phyloP scores from a whole-genome alignment of 2,329 filamentous ascomycete genomes.

The Aspergillus awamori region DNA sequence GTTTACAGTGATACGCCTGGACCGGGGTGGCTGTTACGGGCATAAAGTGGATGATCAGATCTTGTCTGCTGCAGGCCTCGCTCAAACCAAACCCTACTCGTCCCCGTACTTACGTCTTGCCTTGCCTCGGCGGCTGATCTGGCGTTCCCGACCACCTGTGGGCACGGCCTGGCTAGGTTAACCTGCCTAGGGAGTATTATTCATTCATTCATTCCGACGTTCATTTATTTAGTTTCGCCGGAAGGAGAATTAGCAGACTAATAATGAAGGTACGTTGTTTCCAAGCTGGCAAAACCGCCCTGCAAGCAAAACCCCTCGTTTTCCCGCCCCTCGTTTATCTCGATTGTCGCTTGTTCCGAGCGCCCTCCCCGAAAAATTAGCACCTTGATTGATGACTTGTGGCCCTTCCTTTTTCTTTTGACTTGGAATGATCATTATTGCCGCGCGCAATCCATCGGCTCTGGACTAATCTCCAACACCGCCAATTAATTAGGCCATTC shows the following conservation, averaged over 20 bases:
- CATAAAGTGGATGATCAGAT: not conserved
- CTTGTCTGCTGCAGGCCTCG: not conserved
- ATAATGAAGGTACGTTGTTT: constrained; percentile 28
- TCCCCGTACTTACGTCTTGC: not conserved
- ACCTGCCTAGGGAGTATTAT: not conserved
- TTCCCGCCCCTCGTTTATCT: constrained; percentile 23
- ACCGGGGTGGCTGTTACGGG: not conserved
- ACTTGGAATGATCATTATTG: not conserved
- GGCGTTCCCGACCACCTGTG: not conserved
- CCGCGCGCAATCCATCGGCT: not conserved
- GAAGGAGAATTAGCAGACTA: not conserved
- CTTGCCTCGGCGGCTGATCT: not conserved
- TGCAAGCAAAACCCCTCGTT: constrained; percentile 15
- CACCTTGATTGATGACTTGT: constrained; percentile 1
- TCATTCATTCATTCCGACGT: not conserved
- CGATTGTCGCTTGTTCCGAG: constrained; percentile 24
- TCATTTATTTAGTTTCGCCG: constrained; percentile 2
- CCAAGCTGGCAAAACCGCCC: not conserved
- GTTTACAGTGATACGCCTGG: not conserved
- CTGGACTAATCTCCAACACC: constrained; percentile 5
- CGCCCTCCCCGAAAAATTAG: constrained; percentile 13
- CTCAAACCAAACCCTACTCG: not conserved
- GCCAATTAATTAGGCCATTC: constrained; percentile 63
- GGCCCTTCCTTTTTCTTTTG: not conserved
- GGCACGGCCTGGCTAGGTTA: constrained; percentile 6